Evolutionary conservation across 2,329 filamentous ascomycete species (phyloP).

Genomic region (Sporothrix luriei): DNA sequence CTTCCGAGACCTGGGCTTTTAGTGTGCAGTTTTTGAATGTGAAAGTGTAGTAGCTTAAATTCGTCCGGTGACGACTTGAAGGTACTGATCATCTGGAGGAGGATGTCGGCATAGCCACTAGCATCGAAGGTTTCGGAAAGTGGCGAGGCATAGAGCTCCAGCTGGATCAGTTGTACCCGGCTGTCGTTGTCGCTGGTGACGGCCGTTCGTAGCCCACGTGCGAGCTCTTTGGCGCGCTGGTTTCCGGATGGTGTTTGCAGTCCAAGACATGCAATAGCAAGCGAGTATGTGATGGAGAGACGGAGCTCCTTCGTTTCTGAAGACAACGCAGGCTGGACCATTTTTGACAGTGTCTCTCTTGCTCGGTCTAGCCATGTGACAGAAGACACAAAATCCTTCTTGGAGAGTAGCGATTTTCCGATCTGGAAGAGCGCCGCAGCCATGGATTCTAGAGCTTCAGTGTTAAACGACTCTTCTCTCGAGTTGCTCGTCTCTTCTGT

Average conservation of each 20-base stretch:
- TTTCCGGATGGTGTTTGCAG: conserved; percentile 49
- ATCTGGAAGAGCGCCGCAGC: conserved; percentile 73
- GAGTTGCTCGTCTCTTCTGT: conserved; percentile 53
- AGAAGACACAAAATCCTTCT: conserved; percentile 58
- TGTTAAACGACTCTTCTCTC: conserved; percentile 47
- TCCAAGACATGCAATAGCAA: conserved; percentile 59
- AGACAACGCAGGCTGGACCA: conserved; percentile 59
- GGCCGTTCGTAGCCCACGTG: conserved; percentile 64
- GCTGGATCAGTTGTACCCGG: conserved; percentile 65
- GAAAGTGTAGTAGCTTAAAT: conserved; percentile 67
- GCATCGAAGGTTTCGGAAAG: conserved; percentile 53
- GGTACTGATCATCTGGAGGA: conserved; percentile 63
- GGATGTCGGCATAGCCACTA: conserved; percentile 53
- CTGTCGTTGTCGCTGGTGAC: conserved; percentile 60
- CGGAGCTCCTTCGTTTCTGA: conserved; percentile 60
- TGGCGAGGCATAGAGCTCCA: conserved; percentile 63
- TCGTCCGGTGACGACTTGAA: conserved; percentile 58
- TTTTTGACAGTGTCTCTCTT: conserved; percentile 58
- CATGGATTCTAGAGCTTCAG: conserved; percentile 60
- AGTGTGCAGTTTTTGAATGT: conserved; percentile 66
- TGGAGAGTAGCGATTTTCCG: conserved; percentile 60
- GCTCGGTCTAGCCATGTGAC: conserved; percentile 74
- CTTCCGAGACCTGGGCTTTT: conserved; percentile 54
- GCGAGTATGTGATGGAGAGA: conserved; percentile 65
- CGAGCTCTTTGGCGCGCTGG: conserved; percentile 57